These are phyloP conservation scores for Kockiozyma suomiensis DNA, from an alignment of 805 yeast genomes.

Conservation along the genomic window DNA sequence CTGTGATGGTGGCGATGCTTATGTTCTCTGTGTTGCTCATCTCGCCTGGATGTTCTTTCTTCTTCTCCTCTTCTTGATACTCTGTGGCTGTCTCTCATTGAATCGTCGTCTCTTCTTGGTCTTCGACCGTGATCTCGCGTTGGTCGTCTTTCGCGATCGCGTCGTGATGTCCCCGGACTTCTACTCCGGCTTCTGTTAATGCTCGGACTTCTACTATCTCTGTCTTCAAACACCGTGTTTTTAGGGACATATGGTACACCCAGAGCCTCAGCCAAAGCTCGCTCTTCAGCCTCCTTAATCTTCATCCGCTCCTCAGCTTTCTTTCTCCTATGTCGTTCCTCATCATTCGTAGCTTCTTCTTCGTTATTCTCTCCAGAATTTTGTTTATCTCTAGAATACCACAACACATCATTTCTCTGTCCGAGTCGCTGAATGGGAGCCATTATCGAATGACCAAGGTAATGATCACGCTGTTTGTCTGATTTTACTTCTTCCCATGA, in stretches of 20 bases:
- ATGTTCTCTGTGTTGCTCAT: background rate
- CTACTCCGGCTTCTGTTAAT: background rate
- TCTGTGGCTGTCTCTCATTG: too few relatives aligned
- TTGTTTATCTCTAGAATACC: slow-evolving; percentile 37
- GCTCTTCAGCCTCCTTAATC: slow-evolving; percentile 30
- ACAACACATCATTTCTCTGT: slow-evolving; percentile 32
- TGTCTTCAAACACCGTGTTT: too few relatives aligned
- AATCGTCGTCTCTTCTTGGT: background rate
- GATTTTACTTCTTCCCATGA: slow-evolving; percentile 38
- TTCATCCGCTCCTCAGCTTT: slow-evolving; percentile 15
- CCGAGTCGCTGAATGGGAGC: slow-evolving; percentile 39
- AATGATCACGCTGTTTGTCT: slow-evolving; percentile 37
- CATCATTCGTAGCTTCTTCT: background rate
- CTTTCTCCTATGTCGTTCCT: slow-evolving; percentile 1
- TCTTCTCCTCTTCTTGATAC: background rate
- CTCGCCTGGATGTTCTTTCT: background rate
- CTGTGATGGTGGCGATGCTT: slow-evolving; percentile 4
- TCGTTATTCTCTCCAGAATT: background rate
- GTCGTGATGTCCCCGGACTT: background rate
- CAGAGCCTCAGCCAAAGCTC: slow-evolving; percentile 33
- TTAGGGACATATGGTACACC: slow-evolving; percentile 17
- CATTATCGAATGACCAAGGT: slow-evolving; percentile 39
- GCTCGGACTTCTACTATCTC: background rate
- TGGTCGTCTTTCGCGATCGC: background rate
- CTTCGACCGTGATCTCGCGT: background rate